Evolutionary conservation across 2,329 filamentous ascomycete species (phyloP).

Genomic region (Emmonsiellopsis sp.): DNA sequence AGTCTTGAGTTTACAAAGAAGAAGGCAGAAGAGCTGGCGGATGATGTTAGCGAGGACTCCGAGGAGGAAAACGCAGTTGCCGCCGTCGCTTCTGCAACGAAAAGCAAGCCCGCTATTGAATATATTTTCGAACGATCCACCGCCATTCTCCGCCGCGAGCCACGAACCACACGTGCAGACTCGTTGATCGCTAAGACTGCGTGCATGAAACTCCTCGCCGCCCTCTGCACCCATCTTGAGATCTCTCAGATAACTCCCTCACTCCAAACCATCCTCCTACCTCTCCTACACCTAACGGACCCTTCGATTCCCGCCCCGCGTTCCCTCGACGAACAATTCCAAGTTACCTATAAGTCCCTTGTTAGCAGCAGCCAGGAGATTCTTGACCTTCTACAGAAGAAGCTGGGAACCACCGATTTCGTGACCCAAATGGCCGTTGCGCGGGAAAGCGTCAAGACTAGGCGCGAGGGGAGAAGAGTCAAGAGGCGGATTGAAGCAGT

Average conservation of each 20-base stretch:
- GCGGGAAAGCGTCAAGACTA: slow-evolving; percentile 59
- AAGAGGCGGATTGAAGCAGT: slow-evolving; percentile 90
- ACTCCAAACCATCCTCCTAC: slow-evolving; percentile 54
- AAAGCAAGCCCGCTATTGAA: slow-evolving; percentile 48
- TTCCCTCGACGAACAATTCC: slow-evolving; percentile 61
- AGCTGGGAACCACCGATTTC: slow-evolving; percentile 71
- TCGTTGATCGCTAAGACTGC: slow-evolving; percentile 66
- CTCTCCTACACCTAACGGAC: slow-evolving; percentile 77
- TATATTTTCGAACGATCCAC: slow-evolving; percentile 74
- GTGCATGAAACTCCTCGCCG: slow-evolving; percentile 63
- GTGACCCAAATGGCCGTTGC: slow-evolving; percentile 64
- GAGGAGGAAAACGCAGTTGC: slow-evolving; percentile 37
- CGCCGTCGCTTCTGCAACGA: slow-evolving; percentile 32
- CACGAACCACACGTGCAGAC: slow-evolving; percentile 49
- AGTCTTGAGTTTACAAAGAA: slow-evolving; percentile 35
- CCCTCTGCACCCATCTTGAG: slow-evolving; percentile 55
- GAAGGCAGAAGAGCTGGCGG: slow-evolving; percentile 30
- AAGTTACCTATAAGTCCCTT: slow-evolving; percentile 58
- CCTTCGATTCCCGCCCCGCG: slow-evolving; percentile 61
- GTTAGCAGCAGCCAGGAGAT: slow-evolving; percentile 64
- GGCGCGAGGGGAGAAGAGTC: slow-evolving; percentile 62
- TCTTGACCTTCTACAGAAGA: slow-evolving; percentile 74
- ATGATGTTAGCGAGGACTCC: slow-evolving; percentile 28
- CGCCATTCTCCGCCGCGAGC: slow-evolving; percentile 67
- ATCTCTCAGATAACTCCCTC: slow-evolving; percentile 49